Evolutionary conservation across 139 green algal genomes (phyloP).

Genomic region (Auxenochlorella pyrenoidosa): DNA sequence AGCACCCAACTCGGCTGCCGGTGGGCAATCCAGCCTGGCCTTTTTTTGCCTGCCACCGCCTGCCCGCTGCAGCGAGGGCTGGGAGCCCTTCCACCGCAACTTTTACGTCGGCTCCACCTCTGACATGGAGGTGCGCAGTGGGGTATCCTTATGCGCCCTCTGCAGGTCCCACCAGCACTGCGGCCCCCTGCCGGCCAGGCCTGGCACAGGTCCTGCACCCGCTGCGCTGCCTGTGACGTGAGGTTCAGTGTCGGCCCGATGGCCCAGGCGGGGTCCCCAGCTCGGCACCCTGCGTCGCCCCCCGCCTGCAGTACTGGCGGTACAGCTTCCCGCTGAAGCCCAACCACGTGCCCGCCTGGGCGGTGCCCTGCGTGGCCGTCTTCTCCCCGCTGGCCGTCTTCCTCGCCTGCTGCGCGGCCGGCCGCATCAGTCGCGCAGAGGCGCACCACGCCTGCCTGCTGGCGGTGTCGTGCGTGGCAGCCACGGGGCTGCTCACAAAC

Average conservation of each 20-base stretch:
- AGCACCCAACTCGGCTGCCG: too few relatives aligned
- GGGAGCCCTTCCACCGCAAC: conserved; percentile 22
- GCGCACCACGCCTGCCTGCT: conserved; percentile 33
- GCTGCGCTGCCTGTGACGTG: too few relatives aligned
- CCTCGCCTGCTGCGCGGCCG: not conserved
- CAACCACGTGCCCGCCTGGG: conserved; percentile 39
- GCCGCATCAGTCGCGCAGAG: conserved; percentile 12
- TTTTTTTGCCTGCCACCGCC: too few relatives aligned
- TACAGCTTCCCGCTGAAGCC: conserved; percentile 37
- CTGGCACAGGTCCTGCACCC: too few relatives aligned
- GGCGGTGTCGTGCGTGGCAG: conserved; percentile 3
- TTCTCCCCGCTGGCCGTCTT: not conserved
- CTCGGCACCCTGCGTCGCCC: too few relatives aligned
- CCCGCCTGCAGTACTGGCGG: not conserved
- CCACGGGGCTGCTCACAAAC: conserved; percentile 40
- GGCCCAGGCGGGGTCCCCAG: too few relatives aligned
- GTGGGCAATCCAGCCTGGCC: too few relatives aligned
- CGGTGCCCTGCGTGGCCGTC: conserved; percentile 25
- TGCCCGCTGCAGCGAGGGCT: not conserved
- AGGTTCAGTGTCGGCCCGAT: too few relatives aligned
- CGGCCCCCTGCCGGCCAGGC: too few relatives aligned
- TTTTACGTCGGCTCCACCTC: conserved; percentile 18
- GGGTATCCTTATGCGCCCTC: too few relatives aligned
- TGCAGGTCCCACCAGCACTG: too few relatives aligned
- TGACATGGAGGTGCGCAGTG: not conserved